A percentile compares a stretch with the other conserved stretches of the same genome.
Evolutionary conservation across 1,139 yeast genomes (phyloP).

Genomic region (Hyphopichia buzzinii): DNA sequence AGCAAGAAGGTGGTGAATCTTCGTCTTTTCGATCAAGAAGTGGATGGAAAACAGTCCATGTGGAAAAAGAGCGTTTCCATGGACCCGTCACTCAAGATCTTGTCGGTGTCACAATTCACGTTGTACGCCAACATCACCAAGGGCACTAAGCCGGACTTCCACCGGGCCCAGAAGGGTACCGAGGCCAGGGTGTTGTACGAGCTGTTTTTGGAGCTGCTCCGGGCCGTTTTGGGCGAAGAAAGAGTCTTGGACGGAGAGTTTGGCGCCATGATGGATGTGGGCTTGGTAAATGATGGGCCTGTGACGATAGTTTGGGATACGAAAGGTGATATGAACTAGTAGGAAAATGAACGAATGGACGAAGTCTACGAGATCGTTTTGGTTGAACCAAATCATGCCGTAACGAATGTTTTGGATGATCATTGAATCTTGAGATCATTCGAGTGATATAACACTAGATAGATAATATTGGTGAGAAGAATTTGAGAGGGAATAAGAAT

Average conservation of each 20-base stretch:
- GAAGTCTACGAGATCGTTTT: background rate
- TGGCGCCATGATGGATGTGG: slow-evolving; percentile 97
- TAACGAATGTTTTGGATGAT: background rate
- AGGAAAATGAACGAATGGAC: background rate
- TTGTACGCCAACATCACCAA: slow-evolving; percentile 78
- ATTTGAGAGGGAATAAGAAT: no score
- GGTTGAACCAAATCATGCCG: background rate
- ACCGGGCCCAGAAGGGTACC: slow-evolving; percentile 81
- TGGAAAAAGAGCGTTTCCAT: slow-evolving; percentile 41
- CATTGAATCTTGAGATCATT: background rate
- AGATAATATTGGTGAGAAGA: no score
- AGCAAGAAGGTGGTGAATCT: slow-evolving; percentile 66
- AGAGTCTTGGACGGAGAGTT: slow-evolving; percentile 83
- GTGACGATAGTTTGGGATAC: slow-evolving; percentile 75
- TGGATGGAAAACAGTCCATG: slow-evolving; percentile 49
- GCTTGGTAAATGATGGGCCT: slow-evolving; percentile 81
- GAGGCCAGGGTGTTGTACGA: slow-evolving; percentile 67
- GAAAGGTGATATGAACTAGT: slow-evolving; percentile 22
- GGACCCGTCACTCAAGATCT: slow-evolving; percentile 32
- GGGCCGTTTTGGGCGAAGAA: slow-evolving; percentile 54
- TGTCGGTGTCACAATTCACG: slow-evolving; percentile 83
- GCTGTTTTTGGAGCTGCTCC: slow-evolving; percentile 50
- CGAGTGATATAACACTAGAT: no score
- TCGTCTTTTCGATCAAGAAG: slow-evolving; percentile 67
- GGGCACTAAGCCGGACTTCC: slow-evolving; percentile 94